phyloP scores from a whole-genome alignment of 148 eudicot genomes.

The Fagopyrum tataricum region DNA sequence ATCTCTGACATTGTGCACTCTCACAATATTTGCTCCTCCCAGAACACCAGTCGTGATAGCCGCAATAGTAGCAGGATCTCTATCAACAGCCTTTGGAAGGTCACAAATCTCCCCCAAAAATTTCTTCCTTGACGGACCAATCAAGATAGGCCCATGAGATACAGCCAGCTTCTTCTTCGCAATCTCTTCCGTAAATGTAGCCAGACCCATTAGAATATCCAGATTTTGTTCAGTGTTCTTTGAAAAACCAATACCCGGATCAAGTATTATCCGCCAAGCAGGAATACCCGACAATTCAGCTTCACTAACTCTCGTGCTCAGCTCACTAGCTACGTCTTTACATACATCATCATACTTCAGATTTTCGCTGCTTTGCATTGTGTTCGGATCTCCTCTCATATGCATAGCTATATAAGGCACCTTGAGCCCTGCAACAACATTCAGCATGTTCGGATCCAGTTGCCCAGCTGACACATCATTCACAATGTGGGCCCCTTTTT shows the following conservation, averaged over 20 bases:
- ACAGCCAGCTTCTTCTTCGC: constrained; percentile 55
- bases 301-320: constrained; percentile 32
- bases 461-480: constrained; percentile 87
- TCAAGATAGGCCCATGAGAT: constrained; percentile 61
- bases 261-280: constrained; percentile 74
- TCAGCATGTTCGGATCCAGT: constrained; percentile 58
- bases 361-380: constrained; percentile 73
- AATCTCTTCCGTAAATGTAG: constrained; percentile 48
- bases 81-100: constrained; percentile 38
- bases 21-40: constrained; percentile 78
- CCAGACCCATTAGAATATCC: constrained; percentile 55
- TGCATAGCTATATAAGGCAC: constrained; percentile 86
- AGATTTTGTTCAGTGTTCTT: constrained; percentile 69
- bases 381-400: constrained; percentile 87
- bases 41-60: constrained; percentile 59
- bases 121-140: constrained; percentile 87
- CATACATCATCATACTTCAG: constrained; percentile 61
- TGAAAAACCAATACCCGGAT: constrained; percentile 92
- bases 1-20: constrained; percentile 80
- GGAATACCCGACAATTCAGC: constrained; percentile 78
- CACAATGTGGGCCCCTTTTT: constrained; percentile 66
- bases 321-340: constrained; percentile 51
- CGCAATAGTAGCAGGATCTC: constrained; percentile 81
- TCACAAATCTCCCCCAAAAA: constrained; percentile 72
- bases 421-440: constrained; percentile 45